Conservation (phyloP, 176 grass and related monocot species). For the Leersia perrieri region DNA sequence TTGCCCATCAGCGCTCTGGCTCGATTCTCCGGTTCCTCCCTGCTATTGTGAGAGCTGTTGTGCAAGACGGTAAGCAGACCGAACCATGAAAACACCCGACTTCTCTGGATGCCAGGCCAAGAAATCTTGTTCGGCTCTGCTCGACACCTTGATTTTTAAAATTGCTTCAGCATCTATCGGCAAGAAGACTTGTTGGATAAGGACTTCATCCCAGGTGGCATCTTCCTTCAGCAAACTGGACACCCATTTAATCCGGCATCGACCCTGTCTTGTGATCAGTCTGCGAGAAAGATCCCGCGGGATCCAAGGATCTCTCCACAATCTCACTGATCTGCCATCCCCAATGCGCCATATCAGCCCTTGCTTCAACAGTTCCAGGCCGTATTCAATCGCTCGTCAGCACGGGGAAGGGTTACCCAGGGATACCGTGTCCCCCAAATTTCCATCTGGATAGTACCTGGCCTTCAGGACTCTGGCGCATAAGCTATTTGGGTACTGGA, state of each 20-base stretch:
- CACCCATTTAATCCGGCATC: not conserved
- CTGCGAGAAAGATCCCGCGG: not conserved
- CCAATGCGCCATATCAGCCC: too few species aligned
- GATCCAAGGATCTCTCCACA: not conserved
- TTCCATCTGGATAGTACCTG: not conserved
- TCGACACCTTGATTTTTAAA: not conserved
- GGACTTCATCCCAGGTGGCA: too few species aligned
- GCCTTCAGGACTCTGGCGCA: not conserved
- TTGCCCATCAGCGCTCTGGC: too few species aligned
- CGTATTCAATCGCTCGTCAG: not conserved
- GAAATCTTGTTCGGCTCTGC: too few species aligned
- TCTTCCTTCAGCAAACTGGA: not conserved
- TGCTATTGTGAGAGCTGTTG: too few species aligned
- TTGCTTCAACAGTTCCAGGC: not conserved
- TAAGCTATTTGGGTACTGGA: not conserved
- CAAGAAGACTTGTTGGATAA: not conserved
- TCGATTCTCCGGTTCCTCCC: too few species aligned
- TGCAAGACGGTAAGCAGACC: too few species aligned
- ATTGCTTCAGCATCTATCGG: not conserved
- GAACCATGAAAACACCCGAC: not conserved
- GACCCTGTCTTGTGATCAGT: not conserved
- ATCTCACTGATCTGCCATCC: fast-evolving
- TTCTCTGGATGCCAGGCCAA: too few species aligned
- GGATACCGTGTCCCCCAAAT: not conserved
- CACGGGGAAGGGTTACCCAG: not conserved